Base-by-base conservation (phyloP, 1,284 basidiomycete genomes). In the Xerocomus minutiporus region DNA sequence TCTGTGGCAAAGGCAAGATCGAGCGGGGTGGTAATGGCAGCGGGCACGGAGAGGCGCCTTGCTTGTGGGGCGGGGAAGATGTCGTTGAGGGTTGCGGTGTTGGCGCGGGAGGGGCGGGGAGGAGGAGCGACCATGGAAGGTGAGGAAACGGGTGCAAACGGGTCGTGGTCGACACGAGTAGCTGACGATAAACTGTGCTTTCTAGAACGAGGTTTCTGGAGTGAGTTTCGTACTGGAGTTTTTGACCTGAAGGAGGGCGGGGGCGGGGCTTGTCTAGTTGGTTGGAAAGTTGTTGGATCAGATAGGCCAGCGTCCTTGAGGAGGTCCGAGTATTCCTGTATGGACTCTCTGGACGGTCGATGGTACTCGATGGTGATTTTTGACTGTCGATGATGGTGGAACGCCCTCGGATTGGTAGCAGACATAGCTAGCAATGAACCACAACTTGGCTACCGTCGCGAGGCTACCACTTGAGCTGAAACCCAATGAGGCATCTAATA, bases 61-160 rank as follows among this genome's bases (percentile, higher is more conserved):
- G 74, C 58, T 13, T 77, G 67, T 42, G 43, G 43, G 29, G 51
- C 46, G 28, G 49, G 71, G 67, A 84, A 86, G 61, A 91, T 72
- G 70, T 91, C 88, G 70, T 78, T 83, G 48, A 91, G 76, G 53
- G 77, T 89, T 40, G 83, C 85, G 8, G 88, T 91, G 67, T 91
- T 91, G 54, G 85, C 86, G 55, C 88, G 79, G 46, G 88, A 89
- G 2, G 88, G 88, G 45, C 88, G 79, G 5, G 85, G 83, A 15
- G 88, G 88, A 2, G 87, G 81, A 1, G 79, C 71, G 4, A 57
- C 62, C 62, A 65, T 65, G 28, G 50, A 25, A 20, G 48, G 15
- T 4, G 43, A 9, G 8, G 43, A 4, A 1, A 29, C 2, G 1
- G 43, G 6, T 26, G 82, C 81, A 61, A 86, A 85, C 7, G 84